Base-by-base conservation (phyloP, 495 filamentous ascomycete species). In the Glonium stellatum region DNA sequence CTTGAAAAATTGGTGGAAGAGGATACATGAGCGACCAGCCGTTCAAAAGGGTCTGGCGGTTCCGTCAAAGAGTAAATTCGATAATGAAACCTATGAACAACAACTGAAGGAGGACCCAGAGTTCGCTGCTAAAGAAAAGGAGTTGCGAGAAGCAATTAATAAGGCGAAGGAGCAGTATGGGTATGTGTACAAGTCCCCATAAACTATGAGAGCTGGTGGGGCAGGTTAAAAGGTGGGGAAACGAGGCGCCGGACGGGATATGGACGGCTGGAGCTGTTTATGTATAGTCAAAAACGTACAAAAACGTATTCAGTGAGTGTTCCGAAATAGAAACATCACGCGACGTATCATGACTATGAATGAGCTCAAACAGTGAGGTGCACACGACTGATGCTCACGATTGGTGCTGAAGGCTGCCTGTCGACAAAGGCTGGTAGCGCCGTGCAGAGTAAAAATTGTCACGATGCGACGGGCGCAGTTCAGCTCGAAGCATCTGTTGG, bases 111-210 rank as follows among this genome's bases (percentile, higher is more conserved):
- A 69, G 3, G 72, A 74, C 25, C 58, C 59, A 44, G 70, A 74
- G 67, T 65, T 63, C 35, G 62, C 51, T 58, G 39, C 60, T 39
- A 63, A 70, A 66, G 68, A 72, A 54, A 47, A 63, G 39, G 55
- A 58, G 42, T 39, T 71, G 23, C 35, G 31, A 53, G 66, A 69
- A 6, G 9, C 52, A 37, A 59, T 67, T 37, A 44, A 61, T n/a
- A 64, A 60, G 36, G 70, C 69, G 44, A 72, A 74, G 57, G 62
- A 72, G 60, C 54, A 72, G 60, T 72, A 72, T 52, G 57, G 59
- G 12, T 74, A 74, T 57, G 66, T 66, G 59, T 72, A 67, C 53
- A 46, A 57, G 21, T 63, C 60, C 22, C 66, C 66, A 39, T 69
- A 61, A 47, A 53, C 51, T 19, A 27, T 10, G 9, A 9, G 11